Percentiles rank a stretch among this genome's conserved stretches.
These are phyloP conservation scores for Elsinoe ampelina DNA, from an alignment of 2,329 filamentous ascomycete species.

Conservation along the genomic window DNA sequence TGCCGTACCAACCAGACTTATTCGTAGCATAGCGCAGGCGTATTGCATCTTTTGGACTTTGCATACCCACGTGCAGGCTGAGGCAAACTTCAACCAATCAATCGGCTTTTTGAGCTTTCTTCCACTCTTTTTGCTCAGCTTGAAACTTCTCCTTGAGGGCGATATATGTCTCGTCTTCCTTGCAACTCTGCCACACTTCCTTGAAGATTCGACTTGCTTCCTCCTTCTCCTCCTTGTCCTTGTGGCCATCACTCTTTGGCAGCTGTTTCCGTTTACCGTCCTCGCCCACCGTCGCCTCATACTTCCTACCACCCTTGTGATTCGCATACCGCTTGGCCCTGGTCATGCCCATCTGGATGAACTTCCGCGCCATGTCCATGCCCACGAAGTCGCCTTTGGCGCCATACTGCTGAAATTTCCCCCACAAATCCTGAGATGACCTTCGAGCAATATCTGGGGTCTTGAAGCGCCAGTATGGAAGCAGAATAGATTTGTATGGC, in stretches of 20 bases:
- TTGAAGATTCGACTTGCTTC: conserved; percentile 42
- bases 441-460: conserved; percentile 42
- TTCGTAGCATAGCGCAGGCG: not conserved
- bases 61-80: too few species aligned
- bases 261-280: conserved; percentile 43
- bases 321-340: conserved; percentile 52
- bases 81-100: not conserved
- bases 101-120: conserved; percentile 18
- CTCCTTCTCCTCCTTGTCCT: conserved; percentile 42
- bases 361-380: conserved; percentile 56
- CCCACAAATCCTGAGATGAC: conserved; percentile 42
- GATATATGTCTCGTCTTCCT: conserved; percentile 36
- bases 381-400: conserved; percentile 48
- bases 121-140: conserved; percentile 39
- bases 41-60: not conserved
- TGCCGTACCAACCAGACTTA: not conserved
- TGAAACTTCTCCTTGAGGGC: conserved; percentile 38
- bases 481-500: conserved; percentile 52
- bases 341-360: conserved; percentile 59
- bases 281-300: conserved; percentile 14
- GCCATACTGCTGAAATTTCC: conserved; percentile 46
- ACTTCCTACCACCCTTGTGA: conserved; percentile 37
- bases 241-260: conserved; percentile 37
- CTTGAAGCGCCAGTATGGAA: conserved; percentile 53
- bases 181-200: conserved; percentile 41